A percentile compares a stretch with the other conserved stretches of the same genome.
Conservation (phyloP, 2,329 filamentous ascomycete genomes). For the Nothopassalora personata region DNA sequence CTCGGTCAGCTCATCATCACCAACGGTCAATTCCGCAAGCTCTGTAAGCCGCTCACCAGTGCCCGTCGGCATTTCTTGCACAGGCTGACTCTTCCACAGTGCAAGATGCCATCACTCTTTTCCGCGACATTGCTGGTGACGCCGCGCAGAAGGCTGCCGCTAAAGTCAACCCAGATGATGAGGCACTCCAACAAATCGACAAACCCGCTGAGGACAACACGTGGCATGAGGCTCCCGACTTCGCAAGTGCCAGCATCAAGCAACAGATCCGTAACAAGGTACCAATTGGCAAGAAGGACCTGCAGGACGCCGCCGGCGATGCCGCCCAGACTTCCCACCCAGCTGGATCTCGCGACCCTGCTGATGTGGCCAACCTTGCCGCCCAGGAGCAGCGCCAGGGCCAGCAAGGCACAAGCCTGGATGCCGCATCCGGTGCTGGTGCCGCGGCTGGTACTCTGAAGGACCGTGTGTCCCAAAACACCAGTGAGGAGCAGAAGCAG, state of each 20-base stretch:
- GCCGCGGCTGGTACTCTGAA: constrained; percentile 47
- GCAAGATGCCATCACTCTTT: constrained; percentile 70
- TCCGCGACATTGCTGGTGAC: constrained; percentile 89
- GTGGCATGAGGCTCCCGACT: constrained; percentile 59
- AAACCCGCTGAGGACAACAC: constrained; percentile 81
- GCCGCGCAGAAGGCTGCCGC: constrained; percentile 73
- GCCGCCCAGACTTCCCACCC: constrained; percentile 56
- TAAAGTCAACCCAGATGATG: constrained; percentile 70
- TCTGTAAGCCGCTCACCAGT: constrained; percentile 53
- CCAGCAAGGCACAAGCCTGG: constrained; percentile 40
- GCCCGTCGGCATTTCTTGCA: constrained; percentile 8
- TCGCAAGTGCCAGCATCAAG: constrained; percentile 64
- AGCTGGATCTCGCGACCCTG: constrained; percentile 49
- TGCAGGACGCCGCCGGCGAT: constrained; percentile 54
- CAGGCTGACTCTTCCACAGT: constrained; percentile 41
- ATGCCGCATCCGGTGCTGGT: constrained; percentile 48
- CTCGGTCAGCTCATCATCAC: constrained; percentile 85
- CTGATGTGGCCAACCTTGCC: constrained; percentile 49
- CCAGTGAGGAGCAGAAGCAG: constrained; percentile 57
- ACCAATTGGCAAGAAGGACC: constrained; percentile 54
- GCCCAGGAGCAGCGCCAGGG: constrained; percentile 50
- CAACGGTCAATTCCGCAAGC: constrained; percentile 93
- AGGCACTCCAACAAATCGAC: constrained; percentile 72
- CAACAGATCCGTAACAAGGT: constrained; percentile 59
- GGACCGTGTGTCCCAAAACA: constrained; percentile 53